Evolutionary conservation across 352 stramenopile species (phyloP).

Genomic region (Phytopythium chamaehyphon): DNA sequence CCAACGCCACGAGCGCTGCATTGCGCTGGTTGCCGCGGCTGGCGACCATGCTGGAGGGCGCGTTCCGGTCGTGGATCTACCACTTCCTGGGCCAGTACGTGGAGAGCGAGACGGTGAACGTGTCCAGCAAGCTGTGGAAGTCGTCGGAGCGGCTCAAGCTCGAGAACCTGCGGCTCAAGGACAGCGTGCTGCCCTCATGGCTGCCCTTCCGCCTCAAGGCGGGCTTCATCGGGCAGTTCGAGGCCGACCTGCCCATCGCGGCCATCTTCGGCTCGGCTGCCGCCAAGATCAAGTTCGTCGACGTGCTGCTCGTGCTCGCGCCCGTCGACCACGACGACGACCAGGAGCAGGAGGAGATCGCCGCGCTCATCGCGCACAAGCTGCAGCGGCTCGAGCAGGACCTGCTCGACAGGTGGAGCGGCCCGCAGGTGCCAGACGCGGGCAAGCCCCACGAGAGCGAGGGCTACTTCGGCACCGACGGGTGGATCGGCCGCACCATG

Average conservation of each 20-base stretch:
- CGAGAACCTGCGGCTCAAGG: conserved; percentile 83
- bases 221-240: conserved; percentile 84
- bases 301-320: conserved; percentile 79
- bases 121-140: conserved; percentile 87
- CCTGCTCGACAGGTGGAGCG: conserved; percentile 73
- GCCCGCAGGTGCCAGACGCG: conserved; percentile 61
- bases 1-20: neutral
- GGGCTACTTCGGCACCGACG: conserved; percentile 86
- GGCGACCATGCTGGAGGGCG: conserved; percentile 71
- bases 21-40: neutral
- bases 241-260: conserved; percentile 80
- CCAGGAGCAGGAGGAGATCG: conserved; percentile 65
- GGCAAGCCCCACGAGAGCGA: conserved; percentile 68
- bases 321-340: conserved; percentile 67
- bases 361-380: conserved; percentile 57
- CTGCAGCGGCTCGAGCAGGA: conserved; percentile 70
- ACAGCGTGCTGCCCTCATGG: conserved; percentile 75
- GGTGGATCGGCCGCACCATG: conserved; percentile 86
- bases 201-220: conserved; percentile 84
- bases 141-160: conserved; percentile 85
- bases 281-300: conserved; percentile 86
- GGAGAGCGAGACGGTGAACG: conserved; percentile 78
- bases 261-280: conserved; percentile 76
- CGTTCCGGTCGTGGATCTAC: conserved; percentile 85
- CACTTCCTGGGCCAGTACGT: conserved; percentile 88